Conservation (phyloP, 768 basidiomycete genomes). For the Collybiopsis luxurians region DNA sequence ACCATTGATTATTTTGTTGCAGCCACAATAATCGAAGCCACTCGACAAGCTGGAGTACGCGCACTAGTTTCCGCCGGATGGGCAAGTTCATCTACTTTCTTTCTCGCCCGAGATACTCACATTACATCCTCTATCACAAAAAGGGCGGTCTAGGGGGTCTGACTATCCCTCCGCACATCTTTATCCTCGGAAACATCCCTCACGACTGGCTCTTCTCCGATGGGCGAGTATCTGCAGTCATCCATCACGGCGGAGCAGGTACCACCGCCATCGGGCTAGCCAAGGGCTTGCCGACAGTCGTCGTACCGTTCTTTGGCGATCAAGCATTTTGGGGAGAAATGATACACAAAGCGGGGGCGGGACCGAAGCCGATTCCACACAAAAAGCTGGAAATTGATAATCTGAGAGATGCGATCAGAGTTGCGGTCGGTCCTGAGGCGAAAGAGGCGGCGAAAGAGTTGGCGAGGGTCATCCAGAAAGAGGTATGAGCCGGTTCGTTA, state of each 20-base stretch:
- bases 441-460: constrained; percentile 46
- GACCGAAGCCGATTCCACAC: constrained; percentile 57
- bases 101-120: not conserved
- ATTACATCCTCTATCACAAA: not conserved
- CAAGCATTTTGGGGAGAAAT: constrained; percentile 62
- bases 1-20: not conserved
- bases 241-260: constrained; percentile 66
- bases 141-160: constrained; percentile 55
- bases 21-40: constrained; percentile 61
- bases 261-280: constrained; percentile 62
- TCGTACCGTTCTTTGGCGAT: constrained; percentile 68
- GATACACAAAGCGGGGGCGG: constrained; percentile 60
- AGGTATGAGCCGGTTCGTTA: too few relatives aligned
- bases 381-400: constrained; percentile 47
- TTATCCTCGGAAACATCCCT: constrained; percentile 64
- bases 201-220: constrained; percentile 69
- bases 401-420: constrained; percentile 51
- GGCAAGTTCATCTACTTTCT: constrained; percentile 26
- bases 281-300: constrained; percentile 57
- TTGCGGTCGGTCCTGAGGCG: constrained; percentile 42
- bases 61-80: constrained; percentile 66
- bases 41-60: constrained; percentile 49
- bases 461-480: constrained; percentile 48
- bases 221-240: constrained; percentile 52
- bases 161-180: constrained; percentile 49